Evolutionary conservation across 495 filamentous ascomycete species (phyloP), one percentile per base, ranked within the genome.

Genomic region (Apiosordaria backusii): DNA sequence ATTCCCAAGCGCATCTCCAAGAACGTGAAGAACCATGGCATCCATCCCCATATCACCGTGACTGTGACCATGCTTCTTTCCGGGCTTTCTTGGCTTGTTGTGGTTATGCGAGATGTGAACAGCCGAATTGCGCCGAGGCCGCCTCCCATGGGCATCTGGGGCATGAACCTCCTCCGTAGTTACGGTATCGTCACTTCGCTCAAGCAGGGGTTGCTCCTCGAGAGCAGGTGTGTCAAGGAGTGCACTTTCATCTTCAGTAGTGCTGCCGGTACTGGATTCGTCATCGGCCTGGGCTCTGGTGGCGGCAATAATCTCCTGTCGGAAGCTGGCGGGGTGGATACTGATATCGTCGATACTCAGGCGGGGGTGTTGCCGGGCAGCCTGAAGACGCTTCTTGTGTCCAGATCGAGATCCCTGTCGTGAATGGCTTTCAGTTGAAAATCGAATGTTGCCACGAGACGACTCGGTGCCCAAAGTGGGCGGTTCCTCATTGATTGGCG

Each of bases 41-140:
- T 92, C 91, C 95, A 99, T 98, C 78, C 97, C 97, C 75, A 98
- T 90, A 71, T 98, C 95, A 35, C 79, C 84, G 72, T 97, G 93
- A 19, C 80, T 88, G 77, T 96, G 92, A 25, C 87, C 84, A 68
- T 89, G 85, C 13, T 87, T 83, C 53, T 85, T 84, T 66, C 88
- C 84, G 23, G 77, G 77, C 2, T 88, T 83, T 69, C 87, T 89
- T 0, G 92, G 90, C 61, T 93, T 86, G 63, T 85, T 88, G 75
- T 99, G 95, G 68, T 93, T 90, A 78, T 99, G 95, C 19, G 80
- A 75, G 21, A 77, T 70, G 71, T 92, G 90, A 24, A 79, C 71
- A 4, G 72, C 77, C 13, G 80, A 82, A 50, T 79, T 77, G 15
- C 77, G 75, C 16, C 80, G 74, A 23, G 70, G 40, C 4, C 68